Evolutionary conservation across 202 grass and related monocot genomes (phyloP), one percentile per base, ranked within the genome.

Genomic region (Brachypodium distachyon): DNA sequence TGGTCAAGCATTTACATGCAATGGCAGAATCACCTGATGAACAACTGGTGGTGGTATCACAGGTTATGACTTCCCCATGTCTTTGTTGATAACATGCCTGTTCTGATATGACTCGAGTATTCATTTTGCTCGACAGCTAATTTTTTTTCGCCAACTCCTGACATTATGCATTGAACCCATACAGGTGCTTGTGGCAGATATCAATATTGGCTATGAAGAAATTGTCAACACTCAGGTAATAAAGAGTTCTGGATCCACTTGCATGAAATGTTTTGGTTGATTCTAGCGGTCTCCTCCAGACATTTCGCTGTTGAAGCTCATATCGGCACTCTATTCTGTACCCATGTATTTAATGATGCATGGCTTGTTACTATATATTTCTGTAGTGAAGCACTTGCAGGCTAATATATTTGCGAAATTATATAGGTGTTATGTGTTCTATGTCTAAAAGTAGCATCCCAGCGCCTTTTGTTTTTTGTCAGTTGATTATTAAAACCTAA

Each of bases 121-220:
- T 38, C 54, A 51, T 67, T 36, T 67, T 38, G 58, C 39, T 62
- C 32, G 7, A 53, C 55, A 44, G 7, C 12, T 63, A 48, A 71
- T 52, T 11, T 67, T 19, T 33, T 53, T 46, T 9, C n/a, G n/a
- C n/a, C n/a, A 23, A 28, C 11, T 43, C 37, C 46, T 69, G 33
- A 80, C 17, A 18, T 47, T 69, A 44, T 9, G 34, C 9, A 27
- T 77, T 73, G 16, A 67, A 73, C 67, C 51, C 39, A 72, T 49
- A 13, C 63, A 98, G 96, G 91, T 95, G 59, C 96, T 98, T 89
- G 96, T 92, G 9, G 87, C 96, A 73, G 91, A 98, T 82, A 95
- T 98, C 68, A 98, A 95, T 77, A 98, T 98, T 2, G 91, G 91
- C 61, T 98, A 98, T 81, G 95, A 98, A 85, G 91, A 94, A 6